A percentile compares a stretch with the other conserved stretches of the same genome.
Evolutionary conservation across 306 rosid genomes (phyloP).

Genomic region (Prinsepia uniflora): DNA sequence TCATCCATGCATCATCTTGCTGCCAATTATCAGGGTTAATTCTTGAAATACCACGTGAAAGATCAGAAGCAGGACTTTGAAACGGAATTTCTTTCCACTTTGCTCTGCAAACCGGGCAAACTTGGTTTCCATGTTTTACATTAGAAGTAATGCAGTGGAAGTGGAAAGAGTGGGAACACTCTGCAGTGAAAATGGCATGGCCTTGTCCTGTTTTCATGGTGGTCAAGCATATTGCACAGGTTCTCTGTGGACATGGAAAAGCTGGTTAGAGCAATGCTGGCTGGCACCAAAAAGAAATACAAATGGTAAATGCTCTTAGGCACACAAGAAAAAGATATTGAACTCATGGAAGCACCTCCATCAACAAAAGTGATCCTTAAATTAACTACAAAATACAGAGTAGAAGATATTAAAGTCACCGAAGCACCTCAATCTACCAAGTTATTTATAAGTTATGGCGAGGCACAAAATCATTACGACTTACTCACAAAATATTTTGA

Average conservation of each 20-base stretch:
- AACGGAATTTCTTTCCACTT: slow-evolving; percentile 95
- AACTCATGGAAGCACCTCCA: background rate
- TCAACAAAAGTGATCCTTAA: background rate
- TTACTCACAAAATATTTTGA: too few relatives aligned
- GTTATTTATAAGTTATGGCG: too few relatives aligned
- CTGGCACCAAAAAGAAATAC: background rate
- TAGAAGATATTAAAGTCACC: too few relatives aligned
- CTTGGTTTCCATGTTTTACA: slow-evolving; percentile 80
- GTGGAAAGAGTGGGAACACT: slow-evolving; percentile 92
- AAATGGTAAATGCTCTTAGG: background rate
- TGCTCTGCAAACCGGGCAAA: slow-evolving; percentile 90
- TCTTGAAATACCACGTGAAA: slow-evolving; percentile 39
- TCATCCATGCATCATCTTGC: slow-evolving; percentile 48
- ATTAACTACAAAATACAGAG: background rate
- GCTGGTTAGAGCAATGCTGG: slow-evolving; percentile 25
- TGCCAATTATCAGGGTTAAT: slow-evolving; percentile 39
- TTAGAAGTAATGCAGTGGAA: slow-evolving; percentile 90
- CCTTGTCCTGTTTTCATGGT: slow-evolving; percentile 77
- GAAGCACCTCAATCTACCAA: too few relatives aligned
- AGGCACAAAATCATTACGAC: too few relatives aligned
- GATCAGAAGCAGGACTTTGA: slow-evolving; percentile 49
- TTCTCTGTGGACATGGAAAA: slow-evolving; percentile 43
- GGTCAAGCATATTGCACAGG: slow-evolving; percentile 84
- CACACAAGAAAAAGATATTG: background rate
- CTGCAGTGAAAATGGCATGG: slow-evolving; percentile 94